Percentiles rank a stretch among this genome's conserved stretches.
phyloP scores from a whole-genome alignment of 139 green algal species.

The Volvox africanus region DNA sequence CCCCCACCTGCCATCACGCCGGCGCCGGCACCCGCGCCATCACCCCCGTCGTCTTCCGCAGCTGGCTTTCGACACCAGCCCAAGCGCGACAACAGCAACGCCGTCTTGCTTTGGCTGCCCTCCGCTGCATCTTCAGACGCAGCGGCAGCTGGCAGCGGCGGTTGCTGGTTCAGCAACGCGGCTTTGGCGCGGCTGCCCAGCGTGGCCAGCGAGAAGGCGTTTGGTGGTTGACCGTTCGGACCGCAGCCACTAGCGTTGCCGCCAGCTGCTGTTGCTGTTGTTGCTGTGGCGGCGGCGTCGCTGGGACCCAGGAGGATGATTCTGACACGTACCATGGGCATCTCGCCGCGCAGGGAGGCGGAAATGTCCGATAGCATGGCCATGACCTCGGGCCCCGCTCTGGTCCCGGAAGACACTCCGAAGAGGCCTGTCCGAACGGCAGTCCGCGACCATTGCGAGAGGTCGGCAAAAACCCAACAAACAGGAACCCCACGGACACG shows the following conservation, averaged over 20 bases:
- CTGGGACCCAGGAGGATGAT: not conserved
- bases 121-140: not conserved
- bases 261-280: constrained; percentile 13
- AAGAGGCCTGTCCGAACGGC: not conserved
- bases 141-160: not conserved
- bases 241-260: no score
- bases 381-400: constrained; percentile 3
- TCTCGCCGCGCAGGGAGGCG: constrained; percentile 74
- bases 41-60: constrained; percentile 6
- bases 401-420: not conserved
- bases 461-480: no score
- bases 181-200: constrained; percentile 12
- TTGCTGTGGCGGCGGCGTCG: not conserved
- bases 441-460: not conserved
- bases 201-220: not conserved
- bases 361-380: constrained; percentile 48
- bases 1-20: not conserved
- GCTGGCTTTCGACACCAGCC: constrained; percentile 58
- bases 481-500: no score
- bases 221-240: no score
- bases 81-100: constrained; percentile 59
- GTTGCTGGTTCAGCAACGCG: constrained; percentile 22
- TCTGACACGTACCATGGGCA: constrained; percentile 72
- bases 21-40: not conserved
- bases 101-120: constrained; percentile 35